phyloP scores from a whole-genome alignment of 306 rosid species.

The Arachis stenosperma region DNA sequence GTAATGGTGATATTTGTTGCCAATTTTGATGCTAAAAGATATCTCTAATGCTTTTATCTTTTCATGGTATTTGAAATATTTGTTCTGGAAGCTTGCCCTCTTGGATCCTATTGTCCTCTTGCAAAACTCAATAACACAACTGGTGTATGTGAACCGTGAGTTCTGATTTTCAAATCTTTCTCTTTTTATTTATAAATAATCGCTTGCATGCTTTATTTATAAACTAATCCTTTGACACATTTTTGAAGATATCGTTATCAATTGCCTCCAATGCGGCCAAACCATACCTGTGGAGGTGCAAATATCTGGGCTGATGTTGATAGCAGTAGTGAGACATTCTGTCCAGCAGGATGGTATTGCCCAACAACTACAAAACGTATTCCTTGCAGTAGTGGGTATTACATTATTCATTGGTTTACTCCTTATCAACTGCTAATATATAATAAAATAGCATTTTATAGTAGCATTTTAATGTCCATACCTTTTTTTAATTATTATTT shows the following conservation, averaged over 20 bases:
- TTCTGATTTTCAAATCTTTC: slow-evolving; percentile 28
- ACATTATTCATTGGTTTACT: slow-evolving; percentile 36
- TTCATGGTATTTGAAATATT: slow-evolving; percentile 40
- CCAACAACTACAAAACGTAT: slow-evolving; percentile 53
- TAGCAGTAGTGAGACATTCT: slow-evolving; percentile 62
- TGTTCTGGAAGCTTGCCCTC: slow-evolving; percentile 73
- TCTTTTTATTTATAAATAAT: slow-evolving; percentile 1
- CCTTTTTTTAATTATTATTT: too few species aligned
- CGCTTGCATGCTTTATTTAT: not conserved
- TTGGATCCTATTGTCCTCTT: slow-evolving; percentile 78
- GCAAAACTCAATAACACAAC: slow-evolving; percentile 61
- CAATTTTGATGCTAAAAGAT: slow-evolving; percentile 15
- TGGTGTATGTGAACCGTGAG: slow-evolving; percentile 87
- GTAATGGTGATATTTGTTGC: not conserved
- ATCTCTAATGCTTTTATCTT: slow-evolving; percentile 20
- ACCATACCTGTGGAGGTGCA: slow-evolving; percentile 91
- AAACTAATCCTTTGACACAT: slow-evolving; percentile 7
- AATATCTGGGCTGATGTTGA: slow-evolving; percentile 75
- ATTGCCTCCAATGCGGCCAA: slow-evolving; percentile 62
- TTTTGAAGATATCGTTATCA: slow-evolving; percentile 72
- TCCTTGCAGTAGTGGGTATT: slow-evolving; percentile 76
- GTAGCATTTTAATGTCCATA: not conserved
- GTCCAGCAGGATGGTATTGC: slow-evolving; percentile 79
- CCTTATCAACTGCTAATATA: slow-evolving; percentile 12
- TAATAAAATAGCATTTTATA: slow-evolving; percentile 10